These are phyloP conservation scores for Lizonia empirigonia DNA, from an alignment of 2,329 filamentous ascomycete species.

Conservation along the genomic window DNA sequence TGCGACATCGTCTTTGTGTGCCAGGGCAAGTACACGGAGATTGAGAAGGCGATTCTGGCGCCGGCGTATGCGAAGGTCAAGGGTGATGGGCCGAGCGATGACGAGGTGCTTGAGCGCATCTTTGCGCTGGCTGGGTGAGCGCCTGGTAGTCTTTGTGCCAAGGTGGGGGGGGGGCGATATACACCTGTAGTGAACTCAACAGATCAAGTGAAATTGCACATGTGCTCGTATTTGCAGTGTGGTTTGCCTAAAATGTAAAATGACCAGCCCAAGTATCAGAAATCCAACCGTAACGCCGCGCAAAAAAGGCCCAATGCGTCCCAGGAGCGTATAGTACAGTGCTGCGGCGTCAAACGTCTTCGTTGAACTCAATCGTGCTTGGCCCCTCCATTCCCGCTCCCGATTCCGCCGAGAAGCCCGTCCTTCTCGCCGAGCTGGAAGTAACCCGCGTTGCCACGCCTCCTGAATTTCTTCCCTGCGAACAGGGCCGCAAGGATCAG, in stretches of 20 bases:
- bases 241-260: too few relatives aligned
- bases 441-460: slow-evolving; percentile 59
- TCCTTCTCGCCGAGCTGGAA: slow-evolving; percentile 73
- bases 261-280: slow-evolving; percentile 2
- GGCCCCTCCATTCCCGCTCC: slow-evolving; percentile 54
- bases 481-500: slow-evolving; percentile 58
- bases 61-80: slow-evolving; percentile 29
- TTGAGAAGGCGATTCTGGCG: slow-evolving; percentile 53
- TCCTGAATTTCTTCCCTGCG: slow-evolving; percentile 40
- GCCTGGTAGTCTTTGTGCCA: too few relatives aligned
- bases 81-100: slow-evolving; percentile 27
- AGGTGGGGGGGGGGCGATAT: too few relatives aligned
- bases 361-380: slow-evolving; percentile 48
- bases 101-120: slow-evolving; percentile 27
- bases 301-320: background rate
- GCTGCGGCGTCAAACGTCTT: too few relatives aligned
- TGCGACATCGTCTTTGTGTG: slow-evolving; percentile 59
- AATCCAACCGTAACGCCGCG: slow-evolving; percentile 3
- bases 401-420: slow-evolving; percentile 61
- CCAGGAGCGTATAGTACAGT: background rate
- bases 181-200: too few relatives aligned
- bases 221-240: too few relatives aligned
- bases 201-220: too few relatives aligned
- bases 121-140: slow-evolving; percentile 16
- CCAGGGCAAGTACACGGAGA: slow-evolving; percentile 58